phyloP scores from a whole-genome alignment of 352 stramenopile genomes.

The Globisporangium okanoganense region DNA sequence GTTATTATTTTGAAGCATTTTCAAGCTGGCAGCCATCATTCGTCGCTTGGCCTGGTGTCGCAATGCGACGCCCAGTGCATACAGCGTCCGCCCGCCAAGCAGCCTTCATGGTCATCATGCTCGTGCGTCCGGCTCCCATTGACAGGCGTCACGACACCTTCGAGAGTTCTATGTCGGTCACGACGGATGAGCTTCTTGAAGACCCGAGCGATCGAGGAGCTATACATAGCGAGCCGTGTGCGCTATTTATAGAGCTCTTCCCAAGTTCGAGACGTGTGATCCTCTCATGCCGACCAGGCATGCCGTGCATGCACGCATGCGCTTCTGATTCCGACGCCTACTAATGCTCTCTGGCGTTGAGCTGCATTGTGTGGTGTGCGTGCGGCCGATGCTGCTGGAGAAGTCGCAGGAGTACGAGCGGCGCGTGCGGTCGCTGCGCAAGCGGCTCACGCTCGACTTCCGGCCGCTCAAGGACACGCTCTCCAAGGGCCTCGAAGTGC shows the following conservation, averaged over 20 bases:
- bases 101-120: not conserved
- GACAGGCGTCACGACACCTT: not conserved
- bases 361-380: not conserved
- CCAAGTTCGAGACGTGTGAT: too few relatives aligned
- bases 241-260: too few relatives aligned
- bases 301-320: not conserved
- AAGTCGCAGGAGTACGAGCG: slow-evolving; percentile 33
- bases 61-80: not conserved
- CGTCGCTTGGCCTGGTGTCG: not conserved
- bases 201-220: not conserved
- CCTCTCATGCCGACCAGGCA: not conserved
- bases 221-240: not conserved
- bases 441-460: slow-evolving; percentile 55
- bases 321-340: not conserved
- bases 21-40: not conserved
- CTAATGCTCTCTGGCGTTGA: too few relatives aligned
- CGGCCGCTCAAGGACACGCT: slow-evolving; percentile 45
- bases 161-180: not conserved
- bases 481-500: slow-evolving; percentile 38
- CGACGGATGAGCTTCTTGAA: not conserved
- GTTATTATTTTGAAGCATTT: not conserved
- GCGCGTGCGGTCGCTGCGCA: slow-evolving; percentile 38
- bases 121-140: not conserved
- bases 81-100: not conserved
- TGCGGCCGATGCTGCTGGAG: slow-evolving; percentile 18